Evolutionary conservation across 257 asterid genomes (phyloP), one percentile per base, ranked within the genome.

Genomic region (Scutellaria minor): DNA sequence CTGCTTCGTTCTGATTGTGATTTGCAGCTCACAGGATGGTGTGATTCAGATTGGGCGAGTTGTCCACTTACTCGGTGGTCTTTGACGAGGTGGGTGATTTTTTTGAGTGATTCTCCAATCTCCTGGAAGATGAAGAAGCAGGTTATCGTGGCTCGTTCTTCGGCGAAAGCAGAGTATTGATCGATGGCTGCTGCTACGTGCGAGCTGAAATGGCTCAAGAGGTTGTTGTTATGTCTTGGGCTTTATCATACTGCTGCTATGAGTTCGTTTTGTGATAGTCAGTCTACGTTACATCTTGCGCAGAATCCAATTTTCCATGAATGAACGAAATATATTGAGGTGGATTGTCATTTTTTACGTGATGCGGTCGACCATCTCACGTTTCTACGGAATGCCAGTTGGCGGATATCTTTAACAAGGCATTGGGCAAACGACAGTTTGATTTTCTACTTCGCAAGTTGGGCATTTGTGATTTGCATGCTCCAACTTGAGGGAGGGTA

Each of bases 1-100:
- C 9, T 75, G 6, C 31, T 75, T 5, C 27, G 5, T 0, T 6
- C 44, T 2, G 6, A 56, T 3, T 6, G 59, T 4, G 39, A 64
- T 35, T 13, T 75, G 5, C 42, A 15, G 0, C 44, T 76, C 0
- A 3, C 2, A 5, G 80, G 37, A 1, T 68, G 6, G 24, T 76
- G 65, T 59, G 75, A 76, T 24, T 60, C 64, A 1, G 75, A 68
- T 50, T 75, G 75, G 70, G 75, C 70, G 0, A 27, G 74, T 4
- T 75, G 75, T 18, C 79, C 74, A 1, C 18, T 74, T 6, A 65
- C 78, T 7, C 11, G 73, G 3, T 14, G 50, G 0, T 74, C 73
- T 5, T 5, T 59, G 7, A 41, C 52, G 0, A 73, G 73, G 1
- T 74, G 51, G 13, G 8, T 66, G 14, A 41, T n/a, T 74, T 9